phyloP scores from a whole-genome alignment of 805 yeast genomes.

The Saccharomycopsis babjevae region DNA sequence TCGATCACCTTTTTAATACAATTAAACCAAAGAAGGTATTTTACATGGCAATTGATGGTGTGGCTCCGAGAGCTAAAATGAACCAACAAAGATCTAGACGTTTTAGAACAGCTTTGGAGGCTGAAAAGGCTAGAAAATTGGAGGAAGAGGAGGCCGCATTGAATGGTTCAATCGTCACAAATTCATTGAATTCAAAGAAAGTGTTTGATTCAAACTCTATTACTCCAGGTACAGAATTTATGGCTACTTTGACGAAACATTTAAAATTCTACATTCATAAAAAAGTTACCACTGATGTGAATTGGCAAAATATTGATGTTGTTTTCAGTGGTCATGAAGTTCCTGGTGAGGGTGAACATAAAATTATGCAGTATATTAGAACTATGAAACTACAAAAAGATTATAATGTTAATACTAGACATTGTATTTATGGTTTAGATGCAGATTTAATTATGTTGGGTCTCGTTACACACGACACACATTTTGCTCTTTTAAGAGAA shows the following conservation, averaged over 20 bases:
- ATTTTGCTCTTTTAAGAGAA: constrained; percentile 86
- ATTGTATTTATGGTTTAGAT: constrained; percentile 91
- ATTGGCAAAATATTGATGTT: constrained; percentile 73
- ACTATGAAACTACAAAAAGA: constrained; percentile 60
- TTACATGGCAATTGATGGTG: constrained; percentile 98
- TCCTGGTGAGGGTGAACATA: constrained; percentile 98
- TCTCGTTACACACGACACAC: constrained; percentile 88
- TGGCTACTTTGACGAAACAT: constrained; percentile 77
- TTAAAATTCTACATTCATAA: constrained; percentile 81
- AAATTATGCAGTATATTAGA: constrained; percentile 88
- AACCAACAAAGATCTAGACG: constrained; percentile 95
- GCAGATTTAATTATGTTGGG: constrained; percentile 95
- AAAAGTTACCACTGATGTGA: constrained; percentile 75
- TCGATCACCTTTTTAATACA: constrained; percentile 83
- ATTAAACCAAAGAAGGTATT: constrained; percentile 80
- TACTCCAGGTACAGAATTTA: constrained; percentile 95
- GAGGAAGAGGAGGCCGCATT: constrained; percentile 15
- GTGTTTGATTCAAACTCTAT: constrained; percentile 89
- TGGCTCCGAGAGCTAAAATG: constrained; percentile 98
- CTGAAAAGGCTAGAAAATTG: constrained; percentile 56
- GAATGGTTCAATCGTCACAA: constrained; percentile 2
- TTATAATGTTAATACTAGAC: constrained; percentile 74
- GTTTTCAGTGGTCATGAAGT: constrained; percentile 89
- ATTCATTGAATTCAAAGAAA: constrained; percentile 12
- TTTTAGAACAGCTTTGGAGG: constrained; percentile 88